These are phyloP conservation scores for Annulohypoxylon bovei DNA, from an alignment of 495 filamentous ascomycete species.

Conservation along the genomic window DNA sequence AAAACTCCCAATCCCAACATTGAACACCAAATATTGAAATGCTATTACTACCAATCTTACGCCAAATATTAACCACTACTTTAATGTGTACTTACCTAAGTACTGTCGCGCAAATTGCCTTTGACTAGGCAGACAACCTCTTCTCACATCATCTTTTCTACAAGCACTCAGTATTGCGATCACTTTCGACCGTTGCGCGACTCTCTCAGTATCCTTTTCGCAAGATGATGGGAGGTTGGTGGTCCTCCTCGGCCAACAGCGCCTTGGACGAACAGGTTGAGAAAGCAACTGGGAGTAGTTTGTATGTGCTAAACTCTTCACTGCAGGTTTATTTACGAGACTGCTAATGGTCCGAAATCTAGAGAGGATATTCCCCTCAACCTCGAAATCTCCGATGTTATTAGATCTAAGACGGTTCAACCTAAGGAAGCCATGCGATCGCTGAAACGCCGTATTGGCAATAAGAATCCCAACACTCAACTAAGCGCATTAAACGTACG, in stretches of 20 bases:
- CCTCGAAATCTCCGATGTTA: conserved; percentile 95
- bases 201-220: conserved; percentile 13
- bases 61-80: conserved; percentile 1
- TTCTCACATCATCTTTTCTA: background rate
- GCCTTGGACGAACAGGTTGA: conserved; percentile 97
- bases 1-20: no score
- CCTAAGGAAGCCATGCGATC: conserved; percentile 98
- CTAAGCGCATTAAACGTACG: conserved; percentile 88
- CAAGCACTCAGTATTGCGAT: background rate
- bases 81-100: background rate
- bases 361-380: conserved; percentile 97
- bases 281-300: conserved; percentile 88
- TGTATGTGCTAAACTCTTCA: conserved; percentile 63
- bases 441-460: conserved; percentile 90
- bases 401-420: conserved; percentile 94
- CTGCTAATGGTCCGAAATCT: conserved; percentile 29
- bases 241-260: conserved; percentile 76
- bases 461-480: conserved; percentile 97
- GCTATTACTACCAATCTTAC: background rate
- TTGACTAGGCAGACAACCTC: conserved; percentile 1
- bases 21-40: background rate
- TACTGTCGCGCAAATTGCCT: conserved; percentile 5
- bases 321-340: background rate
- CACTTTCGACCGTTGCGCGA: conserved; percentile 1
- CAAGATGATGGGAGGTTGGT: conserved; percentile 85